Evolutionary conservation across 768 basidiomycete genomes (phyloP), one percentile per base, ranked within the genome.

Genomic region (Russula earlei): DNA sequence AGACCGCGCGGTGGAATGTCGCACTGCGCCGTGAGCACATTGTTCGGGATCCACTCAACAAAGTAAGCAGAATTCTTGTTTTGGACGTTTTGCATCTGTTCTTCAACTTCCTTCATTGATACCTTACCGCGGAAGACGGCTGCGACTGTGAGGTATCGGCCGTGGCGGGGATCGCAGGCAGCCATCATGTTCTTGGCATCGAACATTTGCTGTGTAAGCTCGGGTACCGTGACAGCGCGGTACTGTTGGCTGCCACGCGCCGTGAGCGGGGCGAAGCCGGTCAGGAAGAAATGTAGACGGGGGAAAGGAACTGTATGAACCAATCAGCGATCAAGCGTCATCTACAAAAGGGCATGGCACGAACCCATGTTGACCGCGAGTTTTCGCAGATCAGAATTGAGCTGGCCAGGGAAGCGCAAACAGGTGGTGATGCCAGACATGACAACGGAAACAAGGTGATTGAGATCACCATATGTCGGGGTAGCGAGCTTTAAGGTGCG

Each of bases 131-230:
- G 92, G 92, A 96, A 99, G 65, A 93, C 85, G 62, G 93, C 92
- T 27, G 93, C 92, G 62, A 86, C 95, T 38, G 96, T 99, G 59
- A 99, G 85, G 77, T 98, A 99, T 65, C 93, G 89, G 61, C 96
- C 96, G 64, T 96, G 89, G 68, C 93, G 78, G 40, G 96, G 96
- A 76, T 97, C 93, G 22, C 89, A 89, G 22, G 96, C 96, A 64
- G 94, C 92, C 93, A 97, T 95, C 91, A 95, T 94, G 85, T 97
- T 97, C 83, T 96, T 97, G 43, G 93, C 91, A 66, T 97, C 95
- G 71, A 98, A 99, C 94, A 98, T 98, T 68, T 99, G 96, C 69
- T 92, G 88, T 8, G 96, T 97, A 59, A 99, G 80, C 72, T 99
- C 96, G 31, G 96, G 92, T 38, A 99, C 94, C 55, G 90, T 91